A percentile compares a stretch with the other conserved stretches of the same genome.
phyloP scores from a whole-genome alignment of 2,329 filamentous ascomycete species.

The Pseudogymnoascus sp. region DNA sequence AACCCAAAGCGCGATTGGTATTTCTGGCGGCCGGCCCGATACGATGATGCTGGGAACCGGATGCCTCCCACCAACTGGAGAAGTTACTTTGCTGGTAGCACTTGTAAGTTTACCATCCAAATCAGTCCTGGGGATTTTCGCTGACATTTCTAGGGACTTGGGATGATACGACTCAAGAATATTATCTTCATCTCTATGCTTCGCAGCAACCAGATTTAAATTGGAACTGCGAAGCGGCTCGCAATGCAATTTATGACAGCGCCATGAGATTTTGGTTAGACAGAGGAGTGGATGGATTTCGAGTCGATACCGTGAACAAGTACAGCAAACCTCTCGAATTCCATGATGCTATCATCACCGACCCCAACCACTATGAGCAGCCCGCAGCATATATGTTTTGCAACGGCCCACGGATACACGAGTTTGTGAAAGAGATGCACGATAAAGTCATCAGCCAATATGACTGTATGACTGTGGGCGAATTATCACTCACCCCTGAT shows the following conservation, averaged over 20 bases:
- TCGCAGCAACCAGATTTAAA: conserved; percentile 75
- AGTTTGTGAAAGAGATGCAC: conserved; percentile 61
- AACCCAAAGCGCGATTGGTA: conserved; percentile 55
- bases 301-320: conserved; percentile 67
- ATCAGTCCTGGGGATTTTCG: neutral
- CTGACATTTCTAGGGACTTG: conserved; percentile 32
- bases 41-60: conserved; percentile 49
- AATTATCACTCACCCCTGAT: conserved; percentile 57
- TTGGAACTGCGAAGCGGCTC: conserved; percentile 64
- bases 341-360: conserved; percentile 49
- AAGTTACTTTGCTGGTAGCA: conserved; percentile 51
- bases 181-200: conserved; percentile 70
- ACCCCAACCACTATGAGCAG: conserved; percentile 39
- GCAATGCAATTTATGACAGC: conserved; percentile 63
- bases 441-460: conserved; percentile 49
- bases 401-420: conserved; percentile 62
- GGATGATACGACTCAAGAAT: conserved; percentile 63
- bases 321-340: conserved; percentile 57
- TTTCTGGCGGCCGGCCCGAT: conserved; percentile 53
- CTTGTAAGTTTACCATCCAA: conserved; percentile 44
- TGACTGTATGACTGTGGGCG: conserved; percentile 63
- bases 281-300: conserved; percentile 63
- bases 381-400: conserved; percentile 50
- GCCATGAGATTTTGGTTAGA: conserved; percentile 75
- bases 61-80: conserved; percentile 69